phyloP scores from a whole-genome alignment of 225 moss, liverwort and hornwort genomes.

The Sphagnum tenellum region DNA sequence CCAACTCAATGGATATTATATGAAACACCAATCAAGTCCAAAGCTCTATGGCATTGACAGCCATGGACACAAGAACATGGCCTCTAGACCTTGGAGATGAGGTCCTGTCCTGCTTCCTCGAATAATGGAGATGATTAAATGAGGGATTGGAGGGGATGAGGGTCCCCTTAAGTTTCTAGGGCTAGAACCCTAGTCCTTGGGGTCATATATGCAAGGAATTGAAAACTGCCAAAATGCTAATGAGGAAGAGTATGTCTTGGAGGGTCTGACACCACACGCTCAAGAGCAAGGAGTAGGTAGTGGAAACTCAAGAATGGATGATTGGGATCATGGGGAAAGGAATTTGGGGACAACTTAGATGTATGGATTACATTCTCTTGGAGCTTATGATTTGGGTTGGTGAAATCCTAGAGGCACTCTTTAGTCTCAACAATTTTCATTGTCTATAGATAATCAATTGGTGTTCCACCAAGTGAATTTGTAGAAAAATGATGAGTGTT shows the following conservation, averaged over 20 bases:
- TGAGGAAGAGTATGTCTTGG: slow-evolving; percentile 92
- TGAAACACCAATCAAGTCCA: slow-evolving; percentile 38
- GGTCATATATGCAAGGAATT: no score
- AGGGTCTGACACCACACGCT: slow-evolving; percentile 69
- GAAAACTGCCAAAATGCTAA: slow-evolving; percentile 76
- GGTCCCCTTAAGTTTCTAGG: no score
- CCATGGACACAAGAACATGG: slow-evolving; percentile 51
- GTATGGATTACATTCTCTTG: slow-evolving; percentile 44
- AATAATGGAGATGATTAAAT: slow-evolving; percentile 23
- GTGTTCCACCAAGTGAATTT: slow-evolving; percentile 45
- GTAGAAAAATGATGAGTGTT: no score
- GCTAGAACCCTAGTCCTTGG: no score
- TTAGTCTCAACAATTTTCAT: slow-evolving; percentile 34
- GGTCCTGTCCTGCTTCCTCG: slow-evolving; percentile 36
- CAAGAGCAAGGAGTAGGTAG: slow-evolving; percentile 33
- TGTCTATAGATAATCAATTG: slow-evolving; percentile 39
- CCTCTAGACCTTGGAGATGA: slow-evolving; percentile 45
- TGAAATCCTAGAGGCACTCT: slow-evolving; percentile 38
- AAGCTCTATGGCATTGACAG: slow-evolving; percentile 51
- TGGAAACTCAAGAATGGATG: slow-evolving; percentile 31
- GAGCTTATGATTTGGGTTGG: slow-evolving; percentile 51
- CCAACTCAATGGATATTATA: slow-evolving; percentile 66
- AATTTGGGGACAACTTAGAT: slow-evolving; percentile 23
- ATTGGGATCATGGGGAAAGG: slow-evolving; percentile 51
- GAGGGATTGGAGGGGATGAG: slow-evolving; percentile 34